Conservation (phyloP, 768 basidiomycete genomes). For the Russula compacta region DNA sequence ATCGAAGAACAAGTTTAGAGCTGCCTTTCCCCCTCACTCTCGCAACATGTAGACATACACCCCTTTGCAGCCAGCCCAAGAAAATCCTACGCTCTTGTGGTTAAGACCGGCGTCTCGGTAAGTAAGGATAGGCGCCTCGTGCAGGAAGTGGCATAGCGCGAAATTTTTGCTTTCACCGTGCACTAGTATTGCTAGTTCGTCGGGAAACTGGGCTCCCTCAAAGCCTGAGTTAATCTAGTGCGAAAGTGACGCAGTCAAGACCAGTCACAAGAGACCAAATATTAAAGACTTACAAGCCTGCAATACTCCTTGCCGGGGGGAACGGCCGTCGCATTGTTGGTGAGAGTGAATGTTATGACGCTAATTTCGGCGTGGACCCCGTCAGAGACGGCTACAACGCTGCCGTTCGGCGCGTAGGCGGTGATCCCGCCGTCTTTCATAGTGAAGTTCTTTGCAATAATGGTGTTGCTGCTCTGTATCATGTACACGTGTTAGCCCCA, state of each 20-base stretch:
- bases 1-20: too few relatives aligned
- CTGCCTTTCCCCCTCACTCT: too few relatives aligned
- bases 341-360: neutral
- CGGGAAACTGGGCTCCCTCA: neutral
- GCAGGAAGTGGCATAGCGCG: neutral
- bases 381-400: neutral
- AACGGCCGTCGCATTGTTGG: too few relatives aligned
- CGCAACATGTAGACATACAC: too few relatives aligned
- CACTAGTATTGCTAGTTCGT: neutral
- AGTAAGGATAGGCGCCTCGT: too few relatives aligned
- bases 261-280: too few relatives aligned
- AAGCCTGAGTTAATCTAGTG: slow-evolving; percentile 4
- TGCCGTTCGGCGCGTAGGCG: neutral
- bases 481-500: neutral
- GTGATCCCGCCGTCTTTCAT: neutral
- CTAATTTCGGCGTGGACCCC: neutral
- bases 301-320: too few relatives aligned
- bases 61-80: too few relatives aligned
- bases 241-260: too few relatives aligned
- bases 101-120: too few relatives aligned
- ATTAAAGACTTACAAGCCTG: too few relatives aligned
- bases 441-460: neutral
- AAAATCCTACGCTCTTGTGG: too few relatives aligned
- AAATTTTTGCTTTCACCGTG: neutral
- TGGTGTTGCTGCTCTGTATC: neutral